Evolutionary conservation across 108 stramenopile genomes (phyloP), one percentile per base, ranked within the genome.

Genomic region (Cyclotella cryptica): DNA sequence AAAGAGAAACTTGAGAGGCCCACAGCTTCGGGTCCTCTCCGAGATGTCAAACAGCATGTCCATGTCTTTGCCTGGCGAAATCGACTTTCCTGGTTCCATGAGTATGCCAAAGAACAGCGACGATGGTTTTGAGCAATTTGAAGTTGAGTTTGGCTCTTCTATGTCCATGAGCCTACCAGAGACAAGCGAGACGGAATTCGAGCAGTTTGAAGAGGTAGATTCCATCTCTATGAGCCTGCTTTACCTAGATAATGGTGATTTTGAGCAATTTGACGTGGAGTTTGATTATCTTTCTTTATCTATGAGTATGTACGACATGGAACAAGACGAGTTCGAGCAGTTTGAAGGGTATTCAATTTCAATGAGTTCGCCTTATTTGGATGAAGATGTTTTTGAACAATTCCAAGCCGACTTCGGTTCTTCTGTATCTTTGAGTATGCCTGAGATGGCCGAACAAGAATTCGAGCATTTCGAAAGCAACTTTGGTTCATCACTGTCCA

Each of bases 51-150:
- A 6, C 35, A 35, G 35, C 6, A 35, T 35, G 2, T 35, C 35
- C 35, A 35, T 35, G 35, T 35, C 35, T 35, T 35, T 35, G 35
- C 35, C 35, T 2, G 22, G 24, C 19, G 55, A 57, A 17, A 17
- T 49, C n/a, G 47, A 49, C 47, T n/a, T n/a, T 9, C n/a, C 47
- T 49, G 15, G 15, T 3, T 49, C 47, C 15, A 49, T 49, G 47
- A 35, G 30, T 30, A 61, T 61, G 29, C 15, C 19, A 2, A 39
- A 35, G 60, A 17, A 29, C 0, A 30, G 35, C 0, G 60, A 61
- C 2, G 60, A 10, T 39, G 60, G 35, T 14, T 61, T 61, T 39
- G 60, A 61, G 35, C 60, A 61, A 35, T 61, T 61, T 61, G 60
- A 61, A 12, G 9, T 39, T 12, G 55, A 55, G 7, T 61, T 39